Percentiles rank a stretch among this genome's conserved stretches.
phyloP scores from a whole-genome alignment of 2,329 filamentous ascomycete species.

The Blastomyces emzantsi region DNA sequence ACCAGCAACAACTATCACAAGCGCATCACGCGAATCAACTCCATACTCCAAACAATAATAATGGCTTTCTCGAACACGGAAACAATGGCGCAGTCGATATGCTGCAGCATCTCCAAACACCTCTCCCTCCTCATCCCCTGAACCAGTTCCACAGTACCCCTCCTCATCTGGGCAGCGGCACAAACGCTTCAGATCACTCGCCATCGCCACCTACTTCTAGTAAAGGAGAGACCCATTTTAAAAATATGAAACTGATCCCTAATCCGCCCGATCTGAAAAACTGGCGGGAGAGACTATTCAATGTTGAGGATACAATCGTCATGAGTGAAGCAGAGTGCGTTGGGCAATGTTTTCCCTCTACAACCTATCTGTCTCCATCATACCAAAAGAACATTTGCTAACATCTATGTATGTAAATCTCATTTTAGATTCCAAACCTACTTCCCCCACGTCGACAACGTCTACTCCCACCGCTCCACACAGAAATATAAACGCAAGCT shows the following conservation, averaged over 20 bases:
- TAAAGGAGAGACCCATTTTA: constrained; percentile 22
- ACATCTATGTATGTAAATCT: constrained; percentile 6
- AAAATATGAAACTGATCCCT: constrained; percentile 47
- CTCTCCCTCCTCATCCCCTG: constrained; percentile 17
- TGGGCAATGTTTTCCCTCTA: not conserved
- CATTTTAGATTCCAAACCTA: constrained; percentile 61
- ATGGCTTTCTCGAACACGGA: constrained; percentile 10
- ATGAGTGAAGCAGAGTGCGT: constrained; percentile 64
- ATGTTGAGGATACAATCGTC: constrained; percentile 63
- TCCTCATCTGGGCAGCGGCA: constrained; percentile 18
- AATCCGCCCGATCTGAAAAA: constrained; percentile 58
- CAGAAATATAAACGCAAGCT: constrained; percentile 72
- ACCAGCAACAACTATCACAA: constrained; percentile 13
- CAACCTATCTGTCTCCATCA: constrained; percentile 2
- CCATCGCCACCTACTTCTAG: constrained; percentile 12
- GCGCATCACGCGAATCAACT: constrained; percentile 9
- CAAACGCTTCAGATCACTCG: not conserved
- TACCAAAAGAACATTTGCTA: not conserved
- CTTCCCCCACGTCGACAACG: constrained; percentile 74
- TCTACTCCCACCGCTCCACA: constrained; percentile 75
- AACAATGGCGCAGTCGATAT: constrained; percentile 18
- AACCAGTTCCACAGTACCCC: constrained; percentile 19
- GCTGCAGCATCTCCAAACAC: constrained; percentile 13
- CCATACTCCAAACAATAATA: constrained; percentile 10
- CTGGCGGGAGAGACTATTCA: constrained; percentile 65